A percentile compares a stretch with the other conserved stretches of the same genome.
Evolutionary conservation across 106 monocot genomes (phyloP).

Genomic region (Dioscorea alata): DNA sequence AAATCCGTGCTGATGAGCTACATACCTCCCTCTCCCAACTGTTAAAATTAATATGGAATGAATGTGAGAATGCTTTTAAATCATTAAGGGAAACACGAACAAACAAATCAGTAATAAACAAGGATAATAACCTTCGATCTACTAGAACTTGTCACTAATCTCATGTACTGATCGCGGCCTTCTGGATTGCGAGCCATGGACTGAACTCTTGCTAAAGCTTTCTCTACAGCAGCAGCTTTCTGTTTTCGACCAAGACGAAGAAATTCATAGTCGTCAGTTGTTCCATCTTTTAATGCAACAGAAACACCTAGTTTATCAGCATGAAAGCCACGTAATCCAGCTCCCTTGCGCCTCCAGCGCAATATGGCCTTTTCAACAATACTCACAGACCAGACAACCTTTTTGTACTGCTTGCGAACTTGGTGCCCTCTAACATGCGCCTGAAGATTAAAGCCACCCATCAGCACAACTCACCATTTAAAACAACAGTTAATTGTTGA

Average conservation of each 20-base stretch:
- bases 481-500: too few species aligned
- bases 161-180: constrained; percentile 28
- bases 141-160: constrained; percentile 16
- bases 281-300: background rate
- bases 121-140: constrained; percentile 11
- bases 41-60: too few species aligned
- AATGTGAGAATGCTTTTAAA: too few species aligned
- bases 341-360: constrained; percentile 28
- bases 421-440: constrained; percentile 35
- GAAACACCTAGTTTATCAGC: background rate
- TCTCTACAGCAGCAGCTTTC: constrained; percentile 25
- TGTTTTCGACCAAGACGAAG: constrained; percentile 19
- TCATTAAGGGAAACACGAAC: too few species aligned
- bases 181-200: constrained; percentile 31
- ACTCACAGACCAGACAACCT: constrained; percentile 33
- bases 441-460: background rate
- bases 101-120: too few species aligned
- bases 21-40: too few species aligned
- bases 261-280: constrained; percentile 28
- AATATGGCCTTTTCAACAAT: constrained; percentile 36
- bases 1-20: too few species aligned
- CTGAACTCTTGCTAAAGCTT: constrained; percentile 41
- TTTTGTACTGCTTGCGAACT: constrained; percentile 29
- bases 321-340: constrained; percentile 29
- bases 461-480: too few species aligned